A percentile compares a stretch with the other conserved stretches of the same genome.
Evolutionary conservation across 2,329 filamentous ascomycete species (phyloP).

Genomic region (Colletotrichum sansevieriae): DNA sequence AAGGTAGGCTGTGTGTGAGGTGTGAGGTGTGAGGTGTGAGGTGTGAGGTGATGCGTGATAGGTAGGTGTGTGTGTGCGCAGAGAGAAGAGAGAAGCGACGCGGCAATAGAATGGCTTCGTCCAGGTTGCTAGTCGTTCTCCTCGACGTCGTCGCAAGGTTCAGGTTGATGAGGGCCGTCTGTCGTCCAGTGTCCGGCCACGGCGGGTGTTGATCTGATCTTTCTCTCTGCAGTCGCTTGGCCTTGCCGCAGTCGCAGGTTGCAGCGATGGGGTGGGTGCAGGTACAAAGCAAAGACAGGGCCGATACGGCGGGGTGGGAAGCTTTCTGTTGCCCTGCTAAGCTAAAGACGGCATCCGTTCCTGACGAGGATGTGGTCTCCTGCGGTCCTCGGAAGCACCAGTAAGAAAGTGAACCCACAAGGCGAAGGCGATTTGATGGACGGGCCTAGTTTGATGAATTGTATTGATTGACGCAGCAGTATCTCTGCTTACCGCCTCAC

Average conservation of each 20-base stretch:
- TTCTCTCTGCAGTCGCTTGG: slow-evolving; percentile 13
- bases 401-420: slow-evolving; percentile 3
- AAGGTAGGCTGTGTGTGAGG: slow-evolving; percentile 4
- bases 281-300: slow-evolving; percentile 1
- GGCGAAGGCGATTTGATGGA: slow-evolving; percentile 17
- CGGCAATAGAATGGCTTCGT: neutral
- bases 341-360: slow-evolving; percentile 19
- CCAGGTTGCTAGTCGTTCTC: neutral
- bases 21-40: neutral
- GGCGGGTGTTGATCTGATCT: slow-evolving; percentile 37
- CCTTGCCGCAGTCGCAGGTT: slow-evolving; percentile 16
- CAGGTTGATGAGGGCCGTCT: too few species aligned
- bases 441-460: neutral
- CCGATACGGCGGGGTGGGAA: neutral
- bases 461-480: neutral
- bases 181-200: slow-evolving; percentile 22
- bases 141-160: slow-evolving; percentile 2
- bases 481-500: too few species aligned
- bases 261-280: slow-evolving; percentile 2
- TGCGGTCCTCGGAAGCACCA: slow-evolving; percentile 3
- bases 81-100: neutral
- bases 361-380: slow-evolving; percentile 8
- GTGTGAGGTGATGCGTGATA: neutral
- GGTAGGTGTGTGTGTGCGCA: neutral
- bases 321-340: slow-evolving; percentile 6